phyloP scores from a whole-genome alignment of 2,329 filamentous ascomycete genomes.

The Didymella lethalis region DNA sequence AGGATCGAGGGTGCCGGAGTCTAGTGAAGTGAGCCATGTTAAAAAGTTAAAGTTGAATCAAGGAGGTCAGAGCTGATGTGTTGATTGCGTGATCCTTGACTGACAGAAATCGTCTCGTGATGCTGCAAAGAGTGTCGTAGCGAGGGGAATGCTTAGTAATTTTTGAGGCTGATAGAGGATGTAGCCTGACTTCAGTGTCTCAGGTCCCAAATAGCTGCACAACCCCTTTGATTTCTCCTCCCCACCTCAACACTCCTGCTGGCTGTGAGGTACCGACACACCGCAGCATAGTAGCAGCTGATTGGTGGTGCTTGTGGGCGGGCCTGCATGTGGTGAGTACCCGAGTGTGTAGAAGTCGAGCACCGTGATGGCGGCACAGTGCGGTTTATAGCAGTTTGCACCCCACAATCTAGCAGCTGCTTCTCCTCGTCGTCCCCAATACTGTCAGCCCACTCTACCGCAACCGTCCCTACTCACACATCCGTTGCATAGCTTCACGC shows the following conservation, averaged over 20 bases:
- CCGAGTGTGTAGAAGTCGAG: conserved; percentile 19
- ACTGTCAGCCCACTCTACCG: background rate
- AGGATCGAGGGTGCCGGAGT: background rate
- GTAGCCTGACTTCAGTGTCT: background rate
- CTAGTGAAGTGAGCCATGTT: background rate
- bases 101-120: background rate
- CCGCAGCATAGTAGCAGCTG: background rate
- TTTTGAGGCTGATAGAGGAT: background rate
- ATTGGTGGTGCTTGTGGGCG: conserved; percentile 9
- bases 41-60: background rate
- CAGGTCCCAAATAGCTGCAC: background rate
- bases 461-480: background rate
- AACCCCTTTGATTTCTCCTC: background rate
- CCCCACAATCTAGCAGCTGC: background rate
- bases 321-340: conserved; percentile 16
- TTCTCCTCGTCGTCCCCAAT: too few species aligned
- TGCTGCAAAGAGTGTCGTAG: background rate
- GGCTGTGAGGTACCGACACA: background rate
- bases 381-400: conserved; percentile 5
- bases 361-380: conserved; percentile 14
- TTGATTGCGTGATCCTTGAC: background rate
- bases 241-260: background rate
- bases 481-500: background rate
- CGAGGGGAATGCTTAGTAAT: background rate
- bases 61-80: background rate